Conservation (phyloP, 371 early-diverging fungal genomes). For the Mycotypha africana region DNA sequence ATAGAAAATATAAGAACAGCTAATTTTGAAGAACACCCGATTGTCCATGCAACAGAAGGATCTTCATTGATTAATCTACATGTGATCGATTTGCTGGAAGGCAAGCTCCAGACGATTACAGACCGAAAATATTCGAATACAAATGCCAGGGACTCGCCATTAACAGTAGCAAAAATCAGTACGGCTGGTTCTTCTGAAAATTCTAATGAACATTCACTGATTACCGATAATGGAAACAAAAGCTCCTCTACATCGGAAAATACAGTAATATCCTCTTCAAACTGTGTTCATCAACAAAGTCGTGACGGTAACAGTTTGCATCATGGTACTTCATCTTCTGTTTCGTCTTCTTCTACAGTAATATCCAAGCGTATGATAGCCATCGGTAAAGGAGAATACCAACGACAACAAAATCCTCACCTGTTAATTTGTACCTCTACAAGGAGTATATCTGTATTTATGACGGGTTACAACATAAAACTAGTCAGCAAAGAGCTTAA, state of each 20-base stretch:
- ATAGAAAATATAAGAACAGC: constrained; percentile 6
- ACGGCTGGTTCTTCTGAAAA: too few species aligned
- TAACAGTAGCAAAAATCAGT: too few species aligned
- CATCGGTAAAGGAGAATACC: constrained; percentile 25
- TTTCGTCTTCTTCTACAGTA: too few species aligned
- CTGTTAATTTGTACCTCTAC: constrained; percentile 18
- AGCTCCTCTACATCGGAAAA: too few species aligned
- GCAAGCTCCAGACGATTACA: too few species aligned
- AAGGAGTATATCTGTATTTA: constrained; percentile 5
- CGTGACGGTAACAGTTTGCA: neutral
- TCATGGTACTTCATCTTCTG: neutral
- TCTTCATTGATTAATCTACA: constrained; percentile 13
- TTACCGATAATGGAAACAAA: too few species aligned
- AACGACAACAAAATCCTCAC: constrained; percentile 33
- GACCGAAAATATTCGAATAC: too few species aligned
- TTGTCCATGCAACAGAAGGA: neutral
- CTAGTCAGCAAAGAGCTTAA: constrained; percentile 16
- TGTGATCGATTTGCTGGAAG: constrained; percentile 22
- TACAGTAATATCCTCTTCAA: too few species aligned
- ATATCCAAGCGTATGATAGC: constrained; percentile 21
- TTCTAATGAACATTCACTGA: constrained; percentile 12
- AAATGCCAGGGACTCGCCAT: too few species aligned
- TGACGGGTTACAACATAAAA: constrained; percentile 30
- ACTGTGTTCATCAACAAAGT: neutral
- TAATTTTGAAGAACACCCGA: constrained; percentile 5